Percentiles rank a stretch among this genome's conserved stretches.
Conservation (phyloP, 2,329 filamentous ascomycete species). For the Aspergillus novofumigatus region DNA sequence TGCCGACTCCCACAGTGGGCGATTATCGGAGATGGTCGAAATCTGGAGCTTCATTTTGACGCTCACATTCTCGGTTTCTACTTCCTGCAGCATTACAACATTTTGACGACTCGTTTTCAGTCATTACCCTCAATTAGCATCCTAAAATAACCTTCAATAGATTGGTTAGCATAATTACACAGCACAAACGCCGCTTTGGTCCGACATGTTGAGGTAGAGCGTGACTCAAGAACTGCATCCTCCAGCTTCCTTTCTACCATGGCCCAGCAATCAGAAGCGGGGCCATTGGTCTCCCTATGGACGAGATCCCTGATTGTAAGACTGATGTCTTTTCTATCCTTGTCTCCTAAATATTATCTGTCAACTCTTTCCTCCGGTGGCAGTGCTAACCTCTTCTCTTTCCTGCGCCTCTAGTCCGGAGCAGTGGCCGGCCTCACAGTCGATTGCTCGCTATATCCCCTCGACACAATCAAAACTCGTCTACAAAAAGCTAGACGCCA, state of each 20-base stretch:
- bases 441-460: constrained; percentile 92
- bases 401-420: constrained; percentile 58
- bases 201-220: neutral
- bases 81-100: neutral
- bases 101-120: neutral
- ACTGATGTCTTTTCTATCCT: neutral
- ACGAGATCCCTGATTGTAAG: constrained; percentile 40
- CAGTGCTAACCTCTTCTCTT: constrained; percentile 1
- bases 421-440: constrained; percentile 91
- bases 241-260: constrained; percentile 13
- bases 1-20: constrained; percentile 1
- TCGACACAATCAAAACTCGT: constrained; percentile 98
- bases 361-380: neutral
- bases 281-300: constrained; percentile 40
- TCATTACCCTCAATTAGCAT: neutral
- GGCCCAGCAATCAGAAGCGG: constrained; percentile 25
- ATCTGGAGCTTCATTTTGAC: constrained; percentile 6
- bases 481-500: constrained; percentile 65
- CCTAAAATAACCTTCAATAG: neutral
- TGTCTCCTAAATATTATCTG: neutral
- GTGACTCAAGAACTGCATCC: neutral
- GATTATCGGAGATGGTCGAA: constrained; percentile 15
- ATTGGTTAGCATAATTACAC: neutral
- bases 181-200: neutral
- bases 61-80: neutral